Percentiles rank a stretch among this genome's conserved stretches.
These are phyloP conservation scores for Mortierella sp. DNA, from an alignment of 371 early-diverging fungal genomes.

Conservation along the genomic window DNA sequence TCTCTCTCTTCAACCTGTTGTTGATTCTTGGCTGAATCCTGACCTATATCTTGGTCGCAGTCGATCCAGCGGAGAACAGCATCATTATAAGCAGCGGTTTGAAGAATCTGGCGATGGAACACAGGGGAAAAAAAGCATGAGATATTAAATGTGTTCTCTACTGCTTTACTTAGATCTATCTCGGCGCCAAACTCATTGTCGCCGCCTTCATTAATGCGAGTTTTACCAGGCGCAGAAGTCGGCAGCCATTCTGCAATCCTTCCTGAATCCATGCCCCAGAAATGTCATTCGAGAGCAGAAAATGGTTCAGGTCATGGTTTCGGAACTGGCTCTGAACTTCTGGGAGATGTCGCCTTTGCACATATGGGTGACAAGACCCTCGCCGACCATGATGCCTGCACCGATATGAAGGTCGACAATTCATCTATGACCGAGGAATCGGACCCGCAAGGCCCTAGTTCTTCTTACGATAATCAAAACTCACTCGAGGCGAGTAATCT, in stretches of 20 bases:
- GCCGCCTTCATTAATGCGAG: conserved; percentile 95
- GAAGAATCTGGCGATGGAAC: no score
- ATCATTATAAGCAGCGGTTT: conserved; percentile 66
- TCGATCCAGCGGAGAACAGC: conserved; percentile 76
- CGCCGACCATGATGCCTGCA: conserved; percentile 82
- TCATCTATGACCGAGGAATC: conserved; percentile 96
- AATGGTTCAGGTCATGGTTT: conserved; percentile 69
- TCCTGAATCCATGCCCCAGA: conserved; percentile 89
- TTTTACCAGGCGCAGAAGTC: conserved; percentile 91
- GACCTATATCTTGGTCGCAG: conserved; percentile 78
- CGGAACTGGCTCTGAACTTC: conserved; percentile 83
- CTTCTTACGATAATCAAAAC: conserved; percentile 68
- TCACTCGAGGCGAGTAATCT: conserved; percentile 93
- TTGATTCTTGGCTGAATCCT: conserved; percentile 86
- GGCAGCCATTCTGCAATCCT: conserved; percentile 86
- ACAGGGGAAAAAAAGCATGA: no score
- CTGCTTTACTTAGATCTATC: conserved; percentile 81
- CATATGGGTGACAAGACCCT: conserved; percentile 95
- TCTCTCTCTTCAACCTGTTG: conserved; percentile 86
- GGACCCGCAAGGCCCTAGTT: conserved; percentile 87
- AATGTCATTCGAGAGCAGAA: conserved; percentile 83
- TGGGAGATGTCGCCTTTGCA: conserved; percentile 89
- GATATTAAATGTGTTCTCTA: no score
- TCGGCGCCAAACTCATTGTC: conserved; percentile 88
- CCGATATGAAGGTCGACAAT: conserved; percentile 95